Conservation (phyloP, 2,329 filamentous ascomycete species). For the Penicillium concentricum region DNA sequence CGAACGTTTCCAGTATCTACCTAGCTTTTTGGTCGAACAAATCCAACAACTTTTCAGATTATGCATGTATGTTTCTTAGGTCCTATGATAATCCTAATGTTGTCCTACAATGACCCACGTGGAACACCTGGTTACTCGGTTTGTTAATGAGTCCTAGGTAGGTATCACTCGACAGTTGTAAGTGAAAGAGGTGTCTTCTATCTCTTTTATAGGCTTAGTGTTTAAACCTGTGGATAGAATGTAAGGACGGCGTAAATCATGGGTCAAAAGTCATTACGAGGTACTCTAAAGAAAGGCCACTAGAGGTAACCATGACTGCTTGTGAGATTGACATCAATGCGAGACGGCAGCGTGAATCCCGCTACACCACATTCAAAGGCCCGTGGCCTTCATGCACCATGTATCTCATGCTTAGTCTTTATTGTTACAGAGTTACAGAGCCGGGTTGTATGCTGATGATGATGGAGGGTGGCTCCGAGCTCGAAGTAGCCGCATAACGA, state of each 20-base stretch:
- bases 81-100: not conserved
- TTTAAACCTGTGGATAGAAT: not conserved
- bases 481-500: not conserved
- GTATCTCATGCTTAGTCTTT: not conserved
- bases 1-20: not conserved
- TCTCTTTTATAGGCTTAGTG: not conserved
- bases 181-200: not conserved
- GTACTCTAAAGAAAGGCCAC: not conserved
- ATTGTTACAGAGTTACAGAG: not conserved
- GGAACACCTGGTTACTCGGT: not conserved
- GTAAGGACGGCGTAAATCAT: not conserved
- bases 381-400: not conserved
- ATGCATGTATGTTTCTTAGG: not conserved
- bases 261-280: not conserved
- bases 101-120: not conserved
- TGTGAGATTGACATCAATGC: not conserved
- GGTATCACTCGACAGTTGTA: not conserved
- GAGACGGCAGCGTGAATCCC: not conserved
- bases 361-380: not conserved
- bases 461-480: not conserved
- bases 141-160: no score
- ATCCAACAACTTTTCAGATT: not conserved
- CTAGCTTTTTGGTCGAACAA: not conserved
- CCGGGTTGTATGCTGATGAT: not conserved
- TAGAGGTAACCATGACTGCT: not conserved